Evolutionary conservation across 352 stramenopile genomes (phyloP).

Genomic region (Globisporangium emineosum): DNA sequence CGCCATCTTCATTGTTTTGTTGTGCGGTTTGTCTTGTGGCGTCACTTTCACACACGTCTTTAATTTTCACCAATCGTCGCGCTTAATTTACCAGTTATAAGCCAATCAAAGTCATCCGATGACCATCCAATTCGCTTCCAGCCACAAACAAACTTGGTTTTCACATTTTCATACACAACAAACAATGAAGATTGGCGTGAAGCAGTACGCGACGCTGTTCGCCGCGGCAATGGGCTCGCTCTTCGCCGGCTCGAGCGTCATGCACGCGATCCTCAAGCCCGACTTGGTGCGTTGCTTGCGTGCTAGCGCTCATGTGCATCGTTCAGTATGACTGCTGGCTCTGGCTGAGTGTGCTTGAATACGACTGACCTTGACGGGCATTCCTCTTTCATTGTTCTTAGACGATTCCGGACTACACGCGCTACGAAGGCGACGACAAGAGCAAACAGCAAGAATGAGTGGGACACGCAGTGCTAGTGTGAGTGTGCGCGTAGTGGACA

Average conservation of each 20-base stretch:
- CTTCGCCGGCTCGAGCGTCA: conserved; percentile 80
- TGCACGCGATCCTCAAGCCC: conserved; percentile 80
- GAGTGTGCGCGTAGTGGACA: not conserved
- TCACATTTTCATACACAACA: not conserved
- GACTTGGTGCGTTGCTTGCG: conserved; percentile 53
- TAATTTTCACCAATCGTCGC: not conserved
- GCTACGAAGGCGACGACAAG: conserved; percentile 13
- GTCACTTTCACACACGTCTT: not conserved
- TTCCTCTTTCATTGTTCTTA: not conserved
- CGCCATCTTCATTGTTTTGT: not conserved
- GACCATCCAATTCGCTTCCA: not conserved
- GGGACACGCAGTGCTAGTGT: too few species aligned
- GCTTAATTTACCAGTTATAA: conserved; percentile 10
- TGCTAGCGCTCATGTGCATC: not conserved
- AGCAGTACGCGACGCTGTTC: conserved; percentile 79
- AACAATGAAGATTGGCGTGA: conserved; percentile 58
- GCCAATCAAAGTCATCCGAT: conserved; percentile 20
- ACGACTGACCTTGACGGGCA: not conserved
- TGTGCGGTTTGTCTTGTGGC: not conserved
- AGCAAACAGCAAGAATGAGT: conserved; percentile 13
- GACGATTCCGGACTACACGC: conserved; percentile 18
- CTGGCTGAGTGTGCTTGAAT: not conserved
- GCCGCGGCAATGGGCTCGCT: conserved; percentile 70
- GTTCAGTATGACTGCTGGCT: not conserved
- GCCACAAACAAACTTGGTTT: not conserved